Evolutionary conservation across 139 green algal genomes (phyloP).

Genomic region (Pseudopediastrum boryanum): DNA sequence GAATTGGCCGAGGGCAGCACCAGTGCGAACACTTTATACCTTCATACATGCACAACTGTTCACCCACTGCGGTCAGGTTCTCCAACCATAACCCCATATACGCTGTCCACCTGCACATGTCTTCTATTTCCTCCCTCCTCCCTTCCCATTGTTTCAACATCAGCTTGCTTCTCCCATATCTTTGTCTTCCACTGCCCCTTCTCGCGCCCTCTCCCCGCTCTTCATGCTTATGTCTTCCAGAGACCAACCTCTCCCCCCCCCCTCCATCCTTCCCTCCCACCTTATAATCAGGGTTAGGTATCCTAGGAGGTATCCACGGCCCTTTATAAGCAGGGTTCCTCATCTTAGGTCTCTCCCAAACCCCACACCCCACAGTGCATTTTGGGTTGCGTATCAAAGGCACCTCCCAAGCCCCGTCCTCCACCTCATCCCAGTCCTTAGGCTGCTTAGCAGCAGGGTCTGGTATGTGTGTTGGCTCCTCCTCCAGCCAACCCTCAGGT

Average conservation of each 20-base stretch:
- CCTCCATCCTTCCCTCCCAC: conserved; percentile 24
- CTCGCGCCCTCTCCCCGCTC: not conserved
- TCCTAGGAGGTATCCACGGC: conserved; percentile 76
- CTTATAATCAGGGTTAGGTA: conserved; percentile 96
- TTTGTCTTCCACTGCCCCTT: not conserved
- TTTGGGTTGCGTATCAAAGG: conserved; percentile 69
- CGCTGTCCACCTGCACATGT: not conserved
- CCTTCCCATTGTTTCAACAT: no score
- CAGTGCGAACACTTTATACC: no score
- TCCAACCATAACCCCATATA: not conserved
- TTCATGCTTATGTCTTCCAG: not conserved
- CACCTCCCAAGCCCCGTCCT: conserved; percentile 87
- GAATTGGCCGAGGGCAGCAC: no score
- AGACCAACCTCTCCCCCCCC: not conserved
- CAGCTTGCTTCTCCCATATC: no score
- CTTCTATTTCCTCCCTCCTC: no score
- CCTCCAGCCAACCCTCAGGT: conserved; percentile 92
- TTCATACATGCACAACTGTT: no score
- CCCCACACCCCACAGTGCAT: conserved; percentile 86
- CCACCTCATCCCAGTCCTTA: conserved; percentile 95
- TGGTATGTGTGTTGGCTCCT: conserved; percentile 82
- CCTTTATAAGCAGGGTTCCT: conserved; percentile 94
- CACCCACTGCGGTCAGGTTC: no score
- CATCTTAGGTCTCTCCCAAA: conserved; percentile 85
- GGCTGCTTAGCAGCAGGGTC: conserved; percentile 81